Percentiles rank a stretch among this genome's conserved stretches.
phyloP scores from a whole-genome alignment of 345 rosid species.

The Eucalyptus shirleyi region DNA sequence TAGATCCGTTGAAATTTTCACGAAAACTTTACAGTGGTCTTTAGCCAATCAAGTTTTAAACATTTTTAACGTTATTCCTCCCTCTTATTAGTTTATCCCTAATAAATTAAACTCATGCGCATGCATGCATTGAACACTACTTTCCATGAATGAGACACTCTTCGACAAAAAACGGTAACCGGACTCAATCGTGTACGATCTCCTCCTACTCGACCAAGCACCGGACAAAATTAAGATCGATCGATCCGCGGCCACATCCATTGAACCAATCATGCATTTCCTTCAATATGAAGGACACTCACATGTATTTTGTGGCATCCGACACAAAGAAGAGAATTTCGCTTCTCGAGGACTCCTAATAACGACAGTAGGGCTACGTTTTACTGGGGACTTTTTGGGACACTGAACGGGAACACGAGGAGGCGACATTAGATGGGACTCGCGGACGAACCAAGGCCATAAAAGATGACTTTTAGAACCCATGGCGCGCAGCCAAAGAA shows the following conservation, averaged over 20 bases:
- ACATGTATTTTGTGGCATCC: background rate
- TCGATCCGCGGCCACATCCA: background rate
- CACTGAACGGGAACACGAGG: background rate
- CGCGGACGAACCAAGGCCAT: conserved; percentile 18
- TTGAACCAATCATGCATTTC: background rate
- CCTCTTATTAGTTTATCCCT: background rate
- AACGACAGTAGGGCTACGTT: background rate
- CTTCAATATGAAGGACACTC: background rate
- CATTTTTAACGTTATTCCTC: background rate
- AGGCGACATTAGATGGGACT: background rate
- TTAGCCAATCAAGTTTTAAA: background rate
- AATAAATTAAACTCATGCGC: background rate
- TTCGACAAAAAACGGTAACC: background rate
- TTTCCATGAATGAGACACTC: background rate
- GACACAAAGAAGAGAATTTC: background rate
- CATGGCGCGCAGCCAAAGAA: conserved; percentile 33
- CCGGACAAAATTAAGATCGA: background rate
- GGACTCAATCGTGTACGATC: background rate
- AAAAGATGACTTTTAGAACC: conserved; percentile 22
- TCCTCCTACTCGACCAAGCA: background rate
- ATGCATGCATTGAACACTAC: background rate
- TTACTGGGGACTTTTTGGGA: background rate
- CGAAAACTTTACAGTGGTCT: background rate
- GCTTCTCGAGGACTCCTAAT: background rate
- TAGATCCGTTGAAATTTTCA: background rate